Base-by-base conservation (phyloP, 257 asterid genomes). In the Gentiana dahurica region DNA sequence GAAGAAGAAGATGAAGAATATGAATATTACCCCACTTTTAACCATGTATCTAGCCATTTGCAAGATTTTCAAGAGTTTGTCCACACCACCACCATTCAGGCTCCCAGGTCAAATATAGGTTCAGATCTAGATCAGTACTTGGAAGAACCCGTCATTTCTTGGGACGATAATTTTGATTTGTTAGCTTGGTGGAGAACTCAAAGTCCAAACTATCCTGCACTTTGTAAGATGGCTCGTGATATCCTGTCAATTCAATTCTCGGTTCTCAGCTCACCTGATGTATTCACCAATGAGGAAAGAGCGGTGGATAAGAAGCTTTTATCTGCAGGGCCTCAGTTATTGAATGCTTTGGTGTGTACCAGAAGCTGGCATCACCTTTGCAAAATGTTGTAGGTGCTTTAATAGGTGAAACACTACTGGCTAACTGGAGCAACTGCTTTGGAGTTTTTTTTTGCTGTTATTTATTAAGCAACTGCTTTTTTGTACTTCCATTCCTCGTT, bases 261-360 rank as follows among this genome's bases (percentile, higher is more conserved):
- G 12, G 67, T 67, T 49, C 57, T 47, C 3, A 61, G 38, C 12
- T 54, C 66, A 41, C 5, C 34, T 44, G 53, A 61, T 41, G 72
- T 63, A 6, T 67, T 37, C 51, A 48, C 47, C 38, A 33, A 47
- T 37, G 55, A 45, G 52, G 53, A 59, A 32, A 36, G 62, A 57
- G 33, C n/a, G n/a, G 51, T 53, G 12, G 67, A 55, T 55, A 33
- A 12, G 6, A n/a, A 9, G 24, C 46, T 49, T 8, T 4, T 53
- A 32, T 15, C 32, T n/a, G 36, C 56, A 2, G 47, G 56, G 6
- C 6, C 47, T 9, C 49, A 36, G 36, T 32, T 67, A 39, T 47
- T 49, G 67, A 61, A 67, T 34, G 67, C 67, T 7, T 36, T 67
- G 62, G 54, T 53, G 66, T 67, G 72, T 47, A 58, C 60, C 37